Conservation (phyloP, 2,329 filamentous ascomycete species). For the Berkeleyomyces rouxiae region DNA sequence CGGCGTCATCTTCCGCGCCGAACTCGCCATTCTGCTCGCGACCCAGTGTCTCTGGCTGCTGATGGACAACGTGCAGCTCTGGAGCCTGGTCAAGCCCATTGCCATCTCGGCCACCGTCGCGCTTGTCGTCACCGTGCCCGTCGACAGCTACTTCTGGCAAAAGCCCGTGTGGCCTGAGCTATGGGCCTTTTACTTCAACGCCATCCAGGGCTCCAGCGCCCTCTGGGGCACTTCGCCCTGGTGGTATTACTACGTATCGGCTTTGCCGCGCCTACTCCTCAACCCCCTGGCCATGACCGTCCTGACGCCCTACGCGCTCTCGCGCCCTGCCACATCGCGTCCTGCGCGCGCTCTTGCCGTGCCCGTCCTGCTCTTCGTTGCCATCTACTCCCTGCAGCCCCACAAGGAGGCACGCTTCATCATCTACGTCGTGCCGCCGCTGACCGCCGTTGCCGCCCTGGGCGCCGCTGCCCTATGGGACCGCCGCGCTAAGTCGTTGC, state of each 20-base stretch:
- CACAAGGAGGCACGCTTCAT: conserved; percentile 97
- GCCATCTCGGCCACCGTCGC: conserved; percentile 47
- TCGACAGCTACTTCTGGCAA: conserved; percentile 95
- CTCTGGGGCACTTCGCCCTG: conserved; percentile 79
- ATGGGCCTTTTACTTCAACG: conserved; percentile 80
- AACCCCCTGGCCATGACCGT: conserved; percentile 52
- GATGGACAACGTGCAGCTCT: conserved; percentile 33
- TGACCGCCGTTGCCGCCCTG: conserved; percentile 63
- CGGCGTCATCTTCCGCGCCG: conserved; percentile 74
- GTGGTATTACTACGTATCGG: conserved; percentile 71
- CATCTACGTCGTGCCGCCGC: conserved; percentile 65
- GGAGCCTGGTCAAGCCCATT: conserved; percentile 49
- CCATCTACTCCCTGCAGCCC: conserved; percentile 70
- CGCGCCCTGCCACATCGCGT: conserved; percentile 28
- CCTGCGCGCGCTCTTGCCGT: conserved; percentile 35
- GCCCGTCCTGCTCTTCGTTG: conserved; percentile 56
- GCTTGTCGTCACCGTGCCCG: conserved; percentile 49
- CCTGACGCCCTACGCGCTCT: conserved; percentile 38
- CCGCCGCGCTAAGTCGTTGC: conserved; percentile 42
- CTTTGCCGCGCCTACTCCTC: conserved; percentile 65
- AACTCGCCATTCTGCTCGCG: conserved; percentile 65
- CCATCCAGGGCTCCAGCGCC: conserved; percentile 62
- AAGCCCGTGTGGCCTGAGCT: conserved; percentile 77
- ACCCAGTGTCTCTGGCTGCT: conserved; percentile 51
- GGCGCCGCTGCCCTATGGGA: conserved; percentile 55